Conservation (phyloP, 2,329 filamentous ascomycete genomes). For the Penicillium palitans region DNA sequence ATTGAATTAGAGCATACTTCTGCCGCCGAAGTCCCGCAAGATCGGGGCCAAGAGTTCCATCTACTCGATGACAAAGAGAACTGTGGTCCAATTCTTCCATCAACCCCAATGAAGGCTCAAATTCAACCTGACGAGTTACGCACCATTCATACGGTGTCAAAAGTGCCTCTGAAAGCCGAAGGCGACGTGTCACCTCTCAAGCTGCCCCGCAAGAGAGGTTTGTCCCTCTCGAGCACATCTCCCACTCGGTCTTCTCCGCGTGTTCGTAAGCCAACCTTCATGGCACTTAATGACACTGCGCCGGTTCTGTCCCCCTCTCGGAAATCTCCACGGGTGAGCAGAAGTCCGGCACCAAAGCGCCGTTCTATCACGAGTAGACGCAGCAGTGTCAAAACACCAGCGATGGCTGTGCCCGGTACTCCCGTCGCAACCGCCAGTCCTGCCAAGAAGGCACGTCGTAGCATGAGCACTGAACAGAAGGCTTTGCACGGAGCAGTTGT, state of each 20-base stretch:
- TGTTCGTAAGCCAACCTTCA: conserved; percentile 26
- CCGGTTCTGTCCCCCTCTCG: conserved; percentile 33
- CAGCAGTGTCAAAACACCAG: conserved; percentile 11
- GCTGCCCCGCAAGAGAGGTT: conserved; percentile 50
- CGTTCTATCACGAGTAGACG: conserved; percentile 18
- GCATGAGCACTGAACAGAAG: conserved; percentile 25
- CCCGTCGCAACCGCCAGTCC: conserved; percentile 27
- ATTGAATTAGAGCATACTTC: not conserved
- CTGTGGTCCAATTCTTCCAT: conserved; percentile 38
- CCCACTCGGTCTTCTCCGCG: conserved; percentile 36
- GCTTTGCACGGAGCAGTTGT: conserved; percentile 72
- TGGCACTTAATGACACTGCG: conserved; percentile 22
- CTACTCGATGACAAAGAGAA: conserved; percentile 35
- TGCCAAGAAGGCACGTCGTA: conserved; percentile 31
- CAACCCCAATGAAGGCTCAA: conserved; percentile 57
- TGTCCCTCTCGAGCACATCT: conserved; percentile 53
- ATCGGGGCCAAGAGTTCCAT: conserved; percentile 11
- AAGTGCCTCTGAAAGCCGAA: conserved; percentile 71
- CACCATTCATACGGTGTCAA: conserved; percentile 71
- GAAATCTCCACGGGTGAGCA: conserved; percentile 23
- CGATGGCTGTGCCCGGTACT: conserved; percentile 12
- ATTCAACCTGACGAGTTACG: conserved; percentile 48
- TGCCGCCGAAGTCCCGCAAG: conserved; percentile 3
- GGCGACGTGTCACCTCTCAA: conserved; percentile 52
- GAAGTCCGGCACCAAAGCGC: conserved; percentile 24